Evolutionary conservation across 1,284 basidiomycete genomes (phyloP).

Genomic region (Fomitiporia mediterranea): DNA sequence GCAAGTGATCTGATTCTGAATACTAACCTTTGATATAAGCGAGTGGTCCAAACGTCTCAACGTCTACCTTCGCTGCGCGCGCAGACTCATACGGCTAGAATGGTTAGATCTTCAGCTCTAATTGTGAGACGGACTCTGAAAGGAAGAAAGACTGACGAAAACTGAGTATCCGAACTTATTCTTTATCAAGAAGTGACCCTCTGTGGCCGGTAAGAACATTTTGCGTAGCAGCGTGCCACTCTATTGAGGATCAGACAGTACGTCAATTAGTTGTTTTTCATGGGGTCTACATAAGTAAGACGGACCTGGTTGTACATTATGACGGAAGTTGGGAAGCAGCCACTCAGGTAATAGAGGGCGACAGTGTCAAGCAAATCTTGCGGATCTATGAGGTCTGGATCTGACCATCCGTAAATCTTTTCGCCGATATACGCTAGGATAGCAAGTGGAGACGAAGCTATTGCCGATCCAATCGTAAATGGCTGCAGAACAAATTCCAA

Average conservation of each 20-base stretch:
- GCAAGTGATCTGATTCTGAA: conserved; percentile 9
- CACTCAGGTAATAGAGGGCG: conserved; percentile 25
- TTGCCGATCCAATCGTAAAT: conserved; percentile 24
- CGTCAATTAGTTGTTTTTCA: not conserved
- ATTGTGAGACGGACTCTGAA: not conserved
- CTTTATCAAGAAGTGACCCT: conserved; percentile 14
- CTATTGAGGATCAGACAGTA: not conserved
- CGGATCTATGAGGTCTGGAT: conserved; percentile 20
- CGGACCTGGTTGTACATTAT: conserved; percentile 24
- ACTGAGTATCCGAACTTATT: conserved; percentile 22
- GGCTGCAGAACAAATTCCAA: conserved; percentile 16
- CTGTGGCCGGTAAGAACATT: not conserved
- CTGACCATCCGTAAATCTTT: conserved; percentile 26
- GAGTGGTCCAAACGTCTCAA: conserved; percentile 15
- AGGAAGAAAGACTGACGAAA: conserved; percentile 21
- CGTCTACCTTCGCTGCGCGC: conserved; percentile 11
- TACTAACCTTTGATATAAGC: conserved; percentile 21
- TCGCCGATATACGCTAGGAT: conserved; percentile 25
- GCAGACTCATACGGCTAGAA: conserved; percentile 24
- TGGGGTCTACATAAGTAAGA: too few relatives aligned
- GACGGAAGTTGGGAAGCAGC: conserved; percentile 22
- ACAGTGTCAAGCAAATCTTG: conserved; percentile 23
- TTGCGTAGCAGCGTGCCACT: not conserved
- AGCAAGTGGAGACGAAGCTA: conserved; percentile 22
- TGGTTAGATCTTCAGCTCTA: not conserved